Evolutionary conservation across 805 yeast species (phyloP).

Genomic region (Metschnikowia santaceciliae): DNA sequence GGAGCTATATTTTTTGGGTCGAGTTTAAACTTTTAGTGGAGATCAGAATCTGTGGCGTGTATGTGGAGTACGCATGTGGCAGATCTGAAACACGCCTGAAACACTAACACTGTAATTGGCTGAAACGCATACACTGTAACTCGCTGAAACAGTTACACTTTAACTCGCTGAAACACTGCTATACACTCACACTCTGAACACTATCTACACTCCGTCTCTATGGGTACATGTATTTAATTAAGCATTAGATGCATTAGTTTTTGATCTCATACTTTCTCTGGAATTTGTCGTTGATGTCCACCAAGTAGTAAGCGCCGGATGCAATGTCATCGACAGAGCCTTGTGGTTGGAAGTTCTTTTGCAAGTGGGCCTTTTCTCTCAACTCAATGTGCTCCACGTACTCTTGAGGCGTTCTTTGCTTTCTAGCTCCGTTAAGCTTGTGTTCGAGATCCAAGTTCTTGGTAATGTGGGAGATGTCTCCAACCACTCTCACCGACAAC

Average conservation of each 20-base stretch:
- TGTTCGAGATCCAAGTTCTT: slow-evolving; percentile 62
- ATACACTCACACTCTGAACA: neutral
- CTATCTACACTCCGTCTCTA: neutral
- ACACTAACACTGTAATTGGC: neutral
- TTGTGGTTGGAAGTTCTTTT: slow-evolving; percentile 72
- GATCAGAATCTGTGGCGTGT: no score
- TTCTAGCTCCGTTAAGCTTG: slow-evolving; percentile 62
- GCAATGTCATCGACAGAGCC: slow-evolving; percentile 73
- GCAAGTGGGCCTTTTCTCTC: slow-evolving; percentile 86
- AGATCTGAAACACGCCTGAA: neutral
- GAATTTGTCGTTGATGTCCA: slow-evolving; percentile 79
- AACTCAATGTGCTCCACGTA: slow-evolving; percentile 77
- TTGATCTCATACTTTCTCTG: slow-evolving; percentile 77
- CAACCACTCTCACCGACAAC: slow-evolving; percentile 73
- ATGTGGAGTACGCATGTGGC: neutral
- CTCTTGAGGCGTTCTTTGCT: slow-evolving; percentile 64
- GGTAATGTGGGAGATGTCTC: slow-evolving; percentile 70
- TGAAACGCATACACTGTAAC: neutral
- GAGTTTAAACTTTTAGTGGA: no score
- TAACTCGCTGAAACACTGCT: neutral
- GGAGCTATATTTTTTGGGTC: no score
- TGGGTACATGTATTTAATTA: neutral
- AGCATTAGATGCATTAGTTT: slow-evolving; percentile 13
- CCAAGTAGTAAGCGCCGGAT: slow-evolving; percentile 78
- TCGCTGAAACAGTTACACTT: neutral